A percentile compares a stretch with the other conserved stretches of the same genome.
Conservation (phyloP, 495 filamentous ascomycete species). For the Trichocladium antarcticum region DNA sequence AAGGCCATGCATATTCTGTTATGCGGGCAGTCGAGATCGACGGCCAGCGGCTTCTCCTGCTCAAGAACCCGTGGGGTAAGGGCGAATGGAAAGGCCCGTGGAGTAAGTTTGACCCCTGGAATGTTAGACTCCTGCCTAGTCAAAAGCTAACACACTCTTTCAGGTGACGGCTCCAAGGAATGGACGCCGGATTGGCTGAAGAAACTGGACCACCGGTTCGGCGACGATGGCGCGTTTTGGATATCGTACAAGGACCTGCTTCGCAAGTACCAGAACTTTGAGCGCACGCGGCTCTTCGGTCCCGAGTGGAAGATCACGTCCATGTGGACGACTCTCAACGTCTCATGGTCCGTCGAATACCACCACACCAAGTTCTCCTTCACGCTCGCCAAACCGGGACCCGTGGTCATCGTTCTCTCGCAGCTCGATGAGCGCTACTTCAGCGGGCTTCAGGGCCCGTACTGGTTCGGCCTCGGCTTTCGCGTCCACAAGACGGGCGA, state of each 20-base stretch:
- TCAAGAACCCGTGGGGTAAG: constrained; percentile 85
- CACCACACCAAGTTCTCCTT: constrained; percentile 73
- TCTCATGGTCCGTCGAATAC: constrained; percentile 81
- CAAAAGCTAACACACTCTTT: not conserved
- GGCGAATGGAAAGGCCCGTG: constrained; percentile 75
- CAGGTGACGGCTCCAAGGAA: constrained; percentile 68
- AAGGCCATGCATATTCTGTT: constrained; percentile 83
- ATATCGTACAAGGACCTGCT: constrained; percentile 71
- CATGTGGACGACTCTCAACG: constrained; percentile 72
- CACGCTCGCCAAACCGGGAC: constrained; percentile 51
- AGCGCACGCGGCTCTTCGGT: constrained; percentile 84
- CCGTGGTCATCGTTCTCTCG: constrained; percentile 67
- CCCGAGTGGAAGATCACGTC: constrained; percentile 69
- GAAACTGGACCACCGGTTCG: constrained; percentile 69
- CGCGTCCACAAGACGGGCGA: constrained; percentile 71
- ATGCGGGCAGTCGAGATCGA: constrained; percentile 71
- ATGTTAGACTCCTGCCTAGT: too few relatives aligned
- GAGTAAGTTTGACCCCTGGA: constrained; percentile 33
- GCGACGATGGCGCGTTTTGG: constrained; percentile 71
- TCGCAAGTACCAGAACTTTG: constrained; percentile 68
- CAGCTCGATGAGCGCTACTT: constrained; percentile 86
- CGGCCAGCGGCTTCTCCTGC: constrained; percentile 58
- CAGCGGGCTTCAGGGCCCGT: constrained; percentile 70
- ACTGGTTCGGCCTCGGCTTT: constrained; percentile 66
- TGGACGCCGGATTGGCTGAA: constrained; percentile 86